Base-by-base conservation (phyloP, 2,329 filamentous ascomycete species). In the Colletotrichum tamarilloi region DNA sequence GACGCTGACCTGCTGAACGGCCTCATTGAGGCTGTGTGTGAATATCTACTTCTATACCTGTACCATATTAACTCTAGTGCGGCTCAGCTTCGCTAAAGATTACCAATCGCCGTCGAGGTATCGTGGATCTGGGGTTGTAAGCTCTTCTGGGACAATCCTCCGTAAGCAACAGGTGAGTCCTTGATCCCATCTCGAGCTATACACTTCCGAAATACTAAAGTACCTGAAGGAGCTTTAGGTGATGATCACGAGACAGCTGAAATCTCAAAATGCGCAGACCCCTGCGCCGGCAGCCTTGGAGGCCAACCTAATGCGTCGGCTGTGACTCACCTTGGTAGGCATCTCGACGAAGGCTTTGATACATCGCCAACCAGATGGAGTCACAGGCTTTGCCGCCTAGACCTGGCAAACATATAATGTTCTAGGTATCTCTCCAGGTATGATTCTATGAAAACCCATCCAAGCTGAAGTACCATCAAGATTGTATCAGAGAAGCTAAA, bases 11-110 rank as follows among this genome's bases (percentile, higher is more conserved):
- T 24, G 30, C n/a, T 19, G 42, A 38, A 71, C 32, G 67, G 71
- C 67, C 35, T 73, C 35, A 42, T 19, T 30, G 55, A 32, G 67
- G 71, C 71, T 66, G 56, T 73, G 67, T 66, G 62, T 73, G 67
- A 65, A 66, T 57, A 55, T 73, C 57, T 30, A 66, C 56, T 66
- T 73, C 57, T n/a, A 66, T 49, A 52, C 62, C 35, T 7, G 19
- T 42, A 4, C 42, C 22, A 24, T 26, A 30, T 14, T 32, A 35
- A 46, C 26, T 49, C 38, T 49, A 35, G 19, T 53, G 62, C 62
- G 59, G 49, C 67, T 71, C 59, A 49, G 42, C 5, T 16, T 28
- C 28, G 2, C 11, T n/a, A 12, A n/a, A 19, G 11, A 26, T 35
- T 56, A 49, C 59, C 66, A 73, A 56, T 59, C n/a, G 19, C 11